Conservation (phyloP, 106 monocot genomes). For the Dioscorea alata region DNA sequence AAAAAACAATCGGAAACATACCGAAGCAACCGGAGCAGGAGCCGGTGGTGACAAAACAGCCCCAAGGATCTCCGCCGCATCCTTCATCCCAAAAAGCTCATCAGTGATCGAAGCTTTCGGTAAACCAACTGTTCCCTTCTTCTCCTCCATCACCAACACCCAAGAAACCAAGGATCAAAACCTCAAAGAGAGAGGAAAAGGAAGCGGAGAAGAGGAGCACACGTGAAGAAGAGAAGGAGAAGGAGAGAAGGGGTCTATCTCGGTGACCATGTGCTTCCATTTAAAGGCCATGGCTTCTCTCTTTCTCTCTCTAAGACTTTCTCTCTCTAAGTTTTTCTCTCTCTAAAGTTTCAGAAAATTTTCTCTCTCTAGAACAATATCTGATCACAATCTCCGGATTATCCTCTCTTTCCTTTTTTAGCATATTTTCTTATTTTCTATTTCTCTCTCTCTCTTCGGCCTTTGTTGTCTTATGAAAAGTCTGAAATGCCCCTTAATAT, state of each 20-base stretch:
- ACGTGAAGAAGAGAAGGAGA: background rate
- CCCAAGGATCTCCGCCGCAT: slow-evolving; percentile 1
- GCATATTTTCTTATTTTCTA: too few relatives aligned
- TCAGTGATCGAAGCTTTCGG: background rate
- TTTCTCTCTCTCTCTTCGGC: too few relatives aligned
- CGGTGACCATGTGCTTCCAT: slow-evolving; percentile 1
- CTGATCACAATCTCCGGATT: background rate
- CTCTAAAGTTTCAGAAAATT: background rate
- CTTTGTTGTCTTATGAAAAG: too few relatives aligned
- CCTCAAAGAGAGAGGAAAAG: background rate
- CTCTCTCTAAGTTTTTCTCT: slow-evolving; percentile 6
- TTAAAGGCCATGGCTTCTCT: slow-evolving; percentile 5
- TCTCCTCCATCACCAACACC: slow-evolving; percentile 21
- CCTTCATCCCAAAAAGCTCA: slow-evolving; percentile 2
- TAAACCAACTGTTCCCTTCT: slow-evolving; percentile 12
- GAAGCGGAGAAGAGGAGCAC: background rate
- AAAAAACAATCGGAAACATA: background rate
- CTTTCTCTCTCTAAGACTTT: background rate
- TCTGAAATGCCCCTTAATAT: too few relatives aligned
- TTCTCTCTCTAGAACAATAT: background rate
- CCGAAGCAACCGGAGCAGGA: background rate
- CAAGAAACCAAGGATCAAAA: background rate
- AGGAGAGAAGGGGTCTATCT: background rate
- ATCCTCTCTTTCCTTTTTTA: background rate
- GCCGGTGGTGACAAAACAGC: background rate